A percentile compares a stretch with the other conserved stretches of the same genome.
Conservation (phyloP, 139 green algal genomes). For the Ettlia oleoabundans region DNA sequence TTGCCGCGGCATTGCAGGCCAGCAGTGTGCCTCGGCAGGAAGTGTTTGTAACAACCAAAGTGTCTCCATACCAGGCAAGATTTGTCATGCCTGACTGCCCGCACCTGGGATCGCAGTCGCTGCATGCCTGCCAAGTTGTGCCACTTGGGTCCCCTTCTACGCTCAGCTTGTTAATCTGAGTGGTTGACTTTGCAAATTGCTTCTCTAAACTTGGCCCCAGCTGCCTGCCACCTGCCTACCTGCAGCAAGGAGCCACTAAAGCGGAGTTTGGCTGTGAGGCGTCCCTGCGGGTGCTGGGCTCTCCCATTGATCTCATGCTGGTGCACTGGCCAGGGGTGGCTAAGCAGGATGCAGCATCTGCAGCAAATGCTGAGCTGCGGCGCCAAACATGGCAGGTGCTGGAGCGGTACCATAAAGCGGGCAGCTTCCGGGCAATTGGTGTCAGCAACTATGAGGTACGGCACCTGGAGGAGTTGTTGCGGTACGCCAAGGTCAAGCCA, state of each 20-base stretch:
- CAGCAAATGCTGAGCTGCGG: slow-evolving; percentile 28
- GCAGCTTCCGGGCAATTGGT: slow-evolving; percentile 63
- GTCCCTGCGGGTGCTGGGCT: not conserved
- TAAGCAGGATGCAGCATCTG: not conserved
- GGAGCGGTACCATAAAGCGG: slow-evolving; percentile 48
- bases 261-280: not conserved
- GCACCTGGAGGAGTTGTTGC: slow-evolving; percentile 70
- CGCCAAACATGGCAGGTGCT: slow-evolving; percentile 66
- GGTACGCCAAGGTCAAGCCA: slow-evolving; percentile 34
- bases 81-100: too few species aligned
- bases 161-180: too few species aligned
- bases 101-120: too few species aligned
- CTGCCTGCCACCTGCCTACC: too few species aligned
- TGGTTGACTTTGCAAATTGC: too few species aligned
- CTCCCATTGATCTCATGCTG: slow-evolving; percentile 43
- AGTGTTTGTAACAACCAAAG: slow-evolving; percentile 61
- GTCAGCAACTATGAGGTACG: slow-evolving; percentile 71
- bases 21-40: slow-evolving; percentile 43
- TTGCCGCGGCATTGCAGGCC: slow-evolving; percentile 28
- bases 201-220: too few species aligned
- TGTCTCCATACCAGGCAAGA: not conserved
- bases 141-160: too few species aligned
- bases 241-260: not conserved
- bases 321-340: slow-evolving; percentile 59
- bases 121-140: too few species aligned